A percentile compares a stretch with the other conserved stretches of the same genome.
phyloP scores from a whole-genome alignment of 1,284 basidiomycete species.

The Pseudozyma sp. region DNA sequence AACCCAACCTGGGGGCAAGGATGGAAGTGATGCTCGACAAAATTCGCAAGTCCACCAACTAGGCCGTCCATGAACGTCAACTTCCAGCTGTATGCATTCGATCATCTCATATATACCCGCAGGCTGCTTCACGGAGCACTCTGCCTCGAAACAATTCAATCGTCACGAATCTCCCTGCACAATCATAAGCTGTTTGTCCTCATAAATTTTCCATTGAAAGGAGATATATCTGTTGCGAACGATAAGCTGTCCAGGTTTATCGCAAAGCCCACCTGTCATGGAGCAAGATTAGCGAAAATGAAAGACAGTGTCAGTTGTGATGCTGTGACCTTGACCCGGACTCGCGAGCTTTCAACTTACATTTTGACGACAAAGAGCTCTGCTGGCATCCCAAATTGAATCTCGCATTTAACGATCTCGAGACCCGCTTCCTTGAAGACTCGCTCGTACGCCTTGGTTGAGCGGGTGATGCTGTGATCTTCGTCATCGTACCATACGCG shows the following conservation, averaged over 20 bases:
- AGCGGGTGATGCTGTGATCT: conserved; percentile 66
- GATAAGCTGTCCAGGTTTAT: conserved; percentile 1
- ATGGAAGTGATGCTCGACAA: conserved; percentile 67
- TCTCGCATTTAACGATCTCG: conserved; percentile 57
- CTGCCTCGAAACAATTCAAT: background rate
- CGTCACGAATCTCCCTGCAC: background rate
- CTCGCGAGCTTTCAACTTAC: conserved; percentile 33
- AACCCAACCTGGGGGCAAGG: conserved; percentile 65
- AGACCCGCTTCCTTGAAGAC: conserved; percentile 64
- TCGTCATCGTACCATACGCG: conserved; percentile 67
- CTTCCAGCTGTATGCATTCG: background rate
- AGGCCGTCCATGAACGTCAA: background rate
- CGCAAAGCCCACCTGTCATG: conserved; percentile 28
- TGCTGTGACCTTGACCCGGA: background rate
- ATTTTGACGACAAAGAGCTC: conserved; percentile 67
- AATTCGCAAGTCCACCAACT: conserved; percentile 47
- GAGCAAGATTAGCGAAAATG: background rate
- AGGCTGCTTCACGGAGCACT: background rate
- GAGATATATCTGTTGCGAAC: background rate
- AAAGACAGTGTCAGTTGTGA: background rate
- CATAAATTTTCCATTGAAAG: background rate
- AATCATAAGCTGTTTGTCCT: background rate
- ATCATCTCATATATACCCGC: conserved; percentile 16
- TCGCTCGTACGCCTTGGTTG: conserved; percentile 63
- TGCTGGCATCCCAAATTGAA: conserved; percentile 63